These are phyloP conservation scores for Phragmites australis DNA, from an alignment of 176 grass and related monocot species.

Conservation along the genomic window DNA sequence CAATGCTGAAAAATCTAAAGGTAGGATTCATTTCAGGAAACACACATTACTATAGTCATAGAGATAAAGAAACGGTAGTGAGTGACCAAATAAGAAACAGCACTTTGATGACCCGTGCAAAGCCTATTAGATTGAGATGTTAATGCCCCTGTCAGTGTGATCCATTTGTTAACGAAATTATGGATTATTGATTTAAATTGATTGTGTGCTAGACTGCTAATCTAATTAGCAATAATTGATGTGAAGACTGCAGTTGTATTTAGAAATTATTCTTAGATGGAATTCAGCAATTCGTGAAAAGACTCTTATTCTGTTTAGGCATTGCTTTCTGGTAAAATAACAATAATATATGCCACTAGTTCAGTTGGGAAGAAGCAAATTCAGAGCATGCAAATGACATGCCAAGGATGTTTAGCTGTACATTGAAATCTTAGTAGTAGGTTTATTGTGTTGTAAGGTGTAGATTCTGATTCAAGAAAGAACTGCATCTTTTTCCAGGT, in stretches of 20 bases:
- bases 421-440: not conserved
- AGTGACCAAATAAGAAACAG: not conserved
- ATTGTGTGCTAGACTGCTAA: not conserved
- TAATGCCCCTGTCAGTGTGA: not conserved
- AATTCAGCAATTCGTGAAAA: slow-evolving; percentile 4
- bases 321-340: not conserved
- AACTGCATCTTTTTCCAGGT: slow-evolving; percentile 16
- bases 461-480: not conserved
- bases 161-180: not conserved
- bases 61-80: not conserved
- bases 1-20: slow-evolving; percentile 68
- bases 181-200: slow-evolving; percentile 2
- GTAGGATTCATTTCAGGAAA: slow-evolving; percentile 38
- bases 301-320: not conserved
- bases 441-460: not conserved
- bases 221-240: slow-evolving; percentile 9
- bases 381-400: slow-evolving; percentile 7
- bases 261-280: not conserved
- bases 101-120: not conserved
- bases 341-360: not conserved
- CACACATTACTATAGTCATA: not conserved
- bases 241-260: not conserved
- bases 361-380: not conserved
- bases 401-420: not conserved
- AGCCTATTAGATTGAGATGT: slow-evolving; percentile 5